Percentiles rank a stretch among this genome's conserved stretches.
Conservation (phyloP, 345 rosid species). For the Eucalyptus pauciflora region DNA sequence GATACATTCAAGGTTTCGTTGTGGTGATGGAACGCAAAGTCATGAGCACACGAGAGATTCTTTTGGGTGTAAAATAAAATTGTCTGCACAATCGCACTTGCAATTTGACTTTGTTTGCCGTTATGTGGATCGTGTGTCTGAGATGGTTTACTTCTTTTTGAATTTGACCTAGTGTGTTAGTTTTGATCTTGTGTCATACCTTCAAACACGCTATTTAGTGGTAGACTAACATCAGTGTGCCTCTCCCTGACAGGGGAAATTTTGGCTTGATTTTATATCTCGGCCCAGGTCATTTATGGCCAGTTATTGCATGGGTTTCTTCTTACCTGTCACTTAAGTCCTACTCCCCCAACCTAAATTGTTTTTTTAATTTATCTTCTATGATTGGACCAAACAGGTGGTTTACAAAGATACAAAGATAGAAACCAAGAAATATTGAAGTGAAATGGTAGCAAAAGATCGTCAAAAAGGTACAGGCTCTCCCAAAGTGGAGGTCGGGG, state of each 20-base stretch:
- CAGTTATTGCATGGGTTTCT: background rate
- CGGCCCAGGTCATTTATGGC: background rate
- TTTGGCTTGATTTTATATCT: background rate
- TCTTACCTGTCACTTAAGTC: background rate
- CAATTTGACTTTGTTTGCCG: background rate
- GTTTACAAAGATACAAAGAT: background rate
- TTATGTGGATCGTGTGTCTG: background rate
- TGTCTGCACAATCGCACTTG: background rate
- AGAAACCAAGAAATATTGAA: background rate
- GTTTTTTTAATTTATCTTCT: background rate
- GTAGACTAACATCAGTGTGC: background rate
- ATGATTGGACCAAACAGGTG: background rate
- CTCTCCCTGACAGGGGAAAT: background rate
- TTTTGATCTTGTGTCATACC: background rate
- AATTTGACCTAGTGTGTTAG: background rate
- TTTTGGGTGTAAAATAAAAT: background rate
- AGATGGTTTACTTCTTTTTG: background rate
- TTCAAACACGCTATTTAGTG: background rate
- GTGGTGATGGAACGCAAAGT: background rate
- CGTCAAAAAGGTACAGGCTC: conserved; percentile 36
- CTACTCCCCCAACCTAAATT: background rate
- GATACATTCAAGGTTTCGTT: background rate
- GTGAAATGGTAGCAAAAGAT: conserved; percentile 64
- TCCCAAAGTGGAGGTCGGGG: conserved; percentile 81
- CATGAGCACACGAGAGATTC: background rate